These are phyloP conservation scores for Ophiostoma fasciatum DNA, from an alignment of 2,329 filamentous ascomycete species.

Conservation along the genomic window DNA sequence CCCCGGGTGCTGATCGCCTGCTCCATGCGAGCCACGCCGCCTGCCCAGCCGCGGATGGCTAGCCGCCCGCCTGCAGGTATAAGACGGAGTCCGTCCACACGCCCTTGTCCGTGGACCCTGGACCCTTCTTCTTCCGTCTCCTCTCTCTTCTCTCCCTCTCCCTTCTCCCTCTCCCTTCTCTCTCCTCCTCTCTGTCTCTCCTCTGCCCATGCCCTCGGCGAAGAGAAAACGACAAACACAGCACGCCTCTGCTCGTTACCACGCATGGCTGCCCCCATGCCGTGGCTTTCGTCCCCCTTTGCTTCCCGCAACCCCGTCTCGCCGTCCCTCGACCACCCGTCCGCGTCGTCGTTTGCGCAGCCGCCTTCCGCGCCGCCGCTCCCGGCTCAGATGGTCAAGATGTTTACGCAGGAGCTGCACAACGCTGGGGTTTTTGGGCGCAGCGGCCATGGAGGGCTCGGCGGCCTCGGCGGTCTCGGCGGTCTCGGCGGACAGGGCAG, in stretches of 20 bases:
- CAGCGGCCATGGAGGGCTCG: not conserved
- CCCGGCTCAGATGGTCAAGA: conserved; percentile 11
- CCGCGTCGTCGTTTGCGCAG: conserved; percentile 11
- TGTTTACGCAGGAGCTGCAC: conserved; percentile 14
- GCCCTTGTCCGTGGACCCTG: not conserved
- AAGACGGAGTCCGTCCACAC: not conserved
- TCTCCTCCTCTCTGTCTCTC: not conserved
- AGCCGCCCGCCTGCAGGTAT: too few relatives aligned
- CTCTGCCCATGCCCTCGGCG: too few relatives aligned
- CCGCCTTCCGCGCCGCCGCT: conserved; percentile 5
- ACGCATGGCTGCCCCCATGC: conserved; percentile 15
- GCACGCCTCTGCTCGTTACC: not conserved
- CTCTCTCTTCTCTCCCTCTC: not conserved
- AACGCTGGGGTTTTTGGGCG: too few relatives aligned
- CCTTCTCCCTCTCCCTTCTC: not conserved
- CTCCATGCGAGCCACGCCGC: too few relatives aligned
- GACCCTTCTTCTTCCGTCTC: not conserved
- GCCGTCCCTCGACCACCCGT: conserved; percentile 23
- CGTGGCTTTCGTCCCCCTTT: conserved; percentile 16
- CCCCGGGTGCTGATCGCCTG: not conserved
- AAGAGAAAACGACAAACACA: too few relatives aligned
- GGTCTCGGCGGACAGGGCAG: too few relatives aligned
- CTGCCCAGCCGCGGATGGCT: too few relatives aligned
- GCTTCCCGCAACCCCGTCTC: conserved; percentile 23
- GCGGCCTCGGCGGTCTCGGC: not conserved